Base-by-base conservation (phyloP, 192 early-diverging fungal species). In the Umbelopsis vinacea region DNA sequence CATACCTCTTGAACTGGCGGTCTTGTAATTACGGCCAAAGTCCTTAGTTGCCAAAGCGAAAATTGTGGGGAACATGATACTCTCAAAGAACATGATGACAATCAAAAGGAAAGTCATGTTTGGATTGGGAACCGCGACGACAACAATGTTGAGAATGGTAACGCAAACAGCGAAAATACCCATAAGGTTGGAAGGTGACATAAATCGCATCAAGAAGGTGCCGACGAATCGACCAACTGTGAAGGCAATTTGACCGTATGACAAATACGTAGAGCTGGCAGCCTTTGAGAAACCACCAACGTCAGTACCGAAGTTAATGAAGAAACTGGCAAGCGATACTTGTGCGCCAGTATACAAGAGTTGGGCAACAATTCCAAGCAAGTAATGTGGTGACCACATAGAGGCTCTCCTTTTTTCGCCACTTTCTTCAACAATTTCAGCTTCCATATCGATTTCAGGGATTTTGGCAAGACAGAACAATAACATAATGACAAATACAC, bases 361-460 rank as follows among this genome's bases (percentile, higher is more conserved):
- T 52, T 79, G 67, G 26, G 72, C 37, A 46, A 67, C 46, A 4
- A 74, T 43, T 35, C 78, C 78, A n/a, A 77, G 38, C 19, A 68
- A 47, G 26, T 73, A 66, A 43, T 77, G 76, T 21, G 76, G 76
- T 22, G 76, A 77, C 29, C 23, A 23, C 33, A 76, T 37, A 1
- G 75, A 76, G 40, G 75, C 75, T 55, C 75, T 70, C 17, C 70
- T 70, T 12, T 40, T 66, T 50, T 48, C 66, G n/a, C 15, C 46
- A 47, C 70, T 71, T 3, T 22, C 50, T 68, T 76, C 66, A 5
- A 38, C 70, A 1, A 73, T 69, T 68, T 85, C 78, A 1, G 73
- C 66, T 4, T 78, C 78, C 35, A 78, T 76, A 70, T 84, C 79
- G n/a, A 86, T 57, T 26, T 82, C 84, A 17, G 77, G 77, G 22